These are phyloP conservation scores for Diatrype stigma DNA, from an alignment of 2,329 filamentous ascomycete species.

Conservation along the genomic window DNA sequence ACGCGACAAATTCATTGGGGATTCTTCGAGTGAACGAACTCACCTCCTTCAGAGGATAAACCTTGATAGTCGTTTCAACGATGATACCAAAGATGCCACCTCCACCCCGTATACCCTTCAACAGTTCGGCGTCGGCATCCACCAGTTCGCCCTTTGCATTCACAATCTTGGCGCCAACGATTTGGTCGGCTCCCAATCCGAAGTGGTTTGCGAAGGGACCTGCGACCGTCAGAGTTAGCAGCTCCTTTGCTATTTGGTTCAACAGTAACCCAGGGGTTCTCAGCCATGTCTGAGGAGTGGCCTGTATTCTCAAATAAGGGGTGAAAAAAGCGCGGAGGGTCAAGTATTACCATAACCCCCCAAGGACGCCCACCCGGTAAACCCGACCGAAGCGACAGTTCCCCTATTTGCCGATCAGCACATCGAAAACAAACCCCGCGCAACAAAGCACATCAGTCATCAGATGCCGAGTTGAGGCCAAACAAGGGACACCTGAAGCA, in stretches of 20 bases:
- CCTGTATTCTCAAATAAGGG: no score
- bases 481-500: not conserved
- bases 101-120: slow-evolving; percentile 35
- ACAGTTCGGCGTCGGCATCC: slow-evolving; percentile 31
- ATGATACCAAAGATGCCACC: slow-evolving; percentile 37
- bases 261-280: no score
- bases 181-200: slow-evolving; percentile 34
- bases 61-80: slow-evolving; percentile 35
- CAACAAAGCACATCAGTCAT: not conserved
- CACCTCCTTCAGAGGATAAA: slow-evolving; percentile 31
- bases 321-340: no score
- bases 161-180: slow-evolving; percentile 34
- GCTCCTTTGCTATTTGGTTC: slow-evolving; percentile 3
- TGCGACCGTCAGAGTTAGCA: not conserved
- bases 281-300: no score
- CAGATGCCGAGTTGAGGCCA: not conserved
- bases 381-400: slow-evolving; percentile 25
- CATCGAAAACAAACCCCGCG: not conserved
- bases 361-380: slow-evolving; percentile 30
- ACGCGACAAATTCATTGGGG: not conserved
- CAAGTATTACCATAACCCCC: slow-evolving; percentile 31
- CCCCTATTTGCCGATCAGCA: slow-evolving; percentile 7
- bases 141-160: slow-evolving; percentile 32
- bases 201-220: slow-evolving; percentile 23
- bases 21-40: not conserved